Evolutionary conservation across 371 early-diverging fungal genomes (phyloP).

Genomic region (Syncephalastrum monosporum): DNA sequence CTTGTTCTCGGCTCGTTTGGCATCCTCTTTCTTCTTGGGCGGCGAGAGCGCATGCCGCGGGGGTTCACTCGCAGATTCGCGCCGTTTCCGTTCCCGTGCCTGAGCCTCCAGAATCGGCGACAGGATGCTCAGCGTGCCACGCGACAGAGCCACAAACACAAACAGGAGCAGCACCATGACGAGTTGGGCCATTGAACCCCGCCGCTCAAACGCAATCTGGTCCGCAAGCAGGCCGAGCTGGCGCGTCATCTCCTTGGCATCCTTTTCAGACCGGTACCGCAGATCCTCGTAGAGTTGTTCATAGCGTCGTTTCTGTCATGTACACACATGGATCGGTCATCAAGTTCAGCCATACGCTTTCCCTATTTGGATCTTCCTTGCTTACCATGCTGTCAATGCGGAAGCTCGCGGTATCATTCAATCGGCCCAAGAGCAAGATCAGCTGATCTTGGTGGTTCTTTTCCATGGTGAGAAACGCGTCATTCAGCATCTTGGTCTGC

Average conservation of each 20-base stretch:
- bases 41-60: no score
- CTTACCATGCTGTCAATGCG: constrained; percentile 60
- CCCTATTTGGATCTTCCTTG: no score
- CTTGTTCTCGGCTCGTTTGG: no score
- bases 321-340: neutral
- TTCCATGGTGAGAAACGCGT: constrained; percentile 68
- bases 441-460: constrained; percentile 59
- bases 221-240: constrained; percentile 58
- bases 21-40: no score
- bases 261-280: constrained; percentile 44
- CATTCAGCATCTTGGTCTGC: constrained; percentile 77
- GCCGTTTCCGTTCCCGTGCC: constrained; percentile 36
- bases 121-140: constrained; percentile 40
- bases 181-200: constrained; percentile 59
- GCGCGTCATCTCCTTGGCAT: constrained; percentile 45
- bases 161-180: constrained; percentile 54
- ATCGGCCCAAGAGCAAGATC: constrained; percentile 55
- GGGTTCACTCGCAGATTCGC: constrained; percentile 23
- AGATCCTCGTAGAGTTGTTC: constrained; percentile 63
- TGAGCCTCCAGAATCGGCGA: constrained; percentile 51
- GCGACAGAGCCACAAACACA: constrained; percentile 53
- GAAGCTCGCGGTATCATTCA: constrained; percentile 62
- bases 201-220: constrained; percentile 65
- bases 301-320: constrained; percentile 45
- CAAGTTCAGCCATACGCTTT: no score